Base-by-base conservation (phyloP, 2,329 filamentous ascomycete species). In the Magnaporthiopsis incrustans region DNA sequence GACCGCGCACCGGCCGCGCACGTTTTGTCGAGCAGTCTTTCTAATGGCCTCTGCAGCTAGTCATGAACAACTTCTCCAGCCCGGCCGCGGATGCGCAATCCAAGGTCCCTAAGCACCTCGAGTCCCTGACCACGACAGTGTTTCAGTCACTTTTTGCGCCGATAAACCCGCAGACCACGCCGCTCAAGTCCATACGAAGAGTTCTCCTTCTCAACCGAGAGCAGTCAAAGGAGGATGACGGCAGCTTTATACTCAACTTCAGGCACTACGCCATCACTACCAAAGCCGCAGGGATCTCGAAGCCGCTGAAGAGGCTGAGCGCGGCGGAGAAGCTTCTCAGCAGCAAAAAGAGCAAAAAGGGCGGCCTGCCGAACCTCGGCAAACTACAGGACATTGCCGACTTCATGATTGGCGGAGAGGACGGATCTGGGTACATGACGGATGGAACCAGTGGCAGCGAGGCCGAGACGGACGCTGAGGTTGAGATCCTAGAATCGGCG, bases 111-210 rank as follows among this genome's bases (percentile, higher is more conserved):
- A 96, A 92, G 73, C 93, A 97, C 70, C 90, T 99, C 72, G 95
- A 99, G 77, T 89, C 90, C 30, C 87, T 99, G 38, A 88, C 92
- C 3, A 98, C 93, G 2, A 96, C 92, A 59, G 88, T 97, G 71
- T 99, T 98, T 78, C 94, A 97, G 76, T 96, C 92, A 10, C 85
- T 99, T 50, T 98, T 99, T 72, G 94, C 95, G 4, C 91, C 93
- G 1, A 97, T 99, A 75, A 95, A 95, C 70, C 95, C 95, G 0
- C 92, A 96, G 76, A 85, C 86, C 35, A 96, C 92, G 2, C 92
- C 95, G 1, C 83, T 99, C 50, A 89, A 91, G 70, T 92, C 92
- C n/a, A 97, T 99, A 73, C 90, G 90, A 68, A 87, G 95, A 72
- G 91, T 98, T 0, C 84, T 99, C 64, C 85, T 99, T 26, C 79